Conservation (phyloP, 2,329 filamentous ascomycete species). For the Neospermospora avenae region DNA sequence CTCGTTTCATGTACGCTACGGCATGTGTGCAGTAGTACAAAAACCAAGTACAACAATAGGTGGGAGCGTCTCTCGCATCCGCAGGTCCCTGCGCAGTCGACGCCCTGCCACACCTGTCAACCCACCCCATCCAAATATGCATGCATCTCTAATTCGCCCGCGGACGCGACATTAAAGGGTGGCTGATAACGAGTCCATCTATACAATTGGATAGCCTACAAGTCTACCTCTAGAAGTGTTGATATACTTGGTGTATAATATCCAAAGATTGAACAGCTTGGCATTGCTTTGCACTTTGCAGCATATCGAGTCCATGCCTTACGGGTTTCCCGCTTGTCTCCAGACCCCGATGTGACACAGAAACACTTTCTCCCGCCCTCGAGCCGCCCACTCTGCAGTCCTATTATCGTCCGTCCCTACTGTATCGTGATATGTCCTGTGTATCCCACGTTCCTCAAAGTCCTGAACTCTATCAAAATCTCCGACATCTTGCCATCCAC, state of each 20-base stretch:
- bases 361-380: no score
- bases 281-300: conserved; percentile 9
- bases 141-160: not conserved
- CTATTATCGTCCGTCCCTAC: no score
- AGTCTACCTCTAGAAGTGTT: no score
- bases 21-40: not conserved
- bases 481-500: no score
- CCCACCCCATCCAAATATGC: not conserved
- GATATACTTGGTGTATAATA: not conserved
- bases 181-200: not conserved
- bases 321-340: not conserved
- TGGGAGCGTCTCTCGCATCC: not conserved
- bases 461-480: no score
- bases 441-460: no score
- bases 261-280: not conserved
- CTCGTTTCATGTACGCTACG: not conserved
- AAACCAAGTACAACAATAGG: no score
- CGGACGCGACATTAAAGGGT: not conserved
- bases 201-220: conserved; percentile 4
- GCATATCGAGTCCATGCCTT: not conserved
- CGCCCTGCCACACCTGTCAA: not conserved
- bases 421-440: no score
- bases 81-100: not conserved
- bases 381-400: no score
- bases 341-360: not conserved